Evolutionary conservation across 768 basidiomycete genomes (phyloP).

Genomic region (Trichaptum fuscoviolaceum): DNA sequence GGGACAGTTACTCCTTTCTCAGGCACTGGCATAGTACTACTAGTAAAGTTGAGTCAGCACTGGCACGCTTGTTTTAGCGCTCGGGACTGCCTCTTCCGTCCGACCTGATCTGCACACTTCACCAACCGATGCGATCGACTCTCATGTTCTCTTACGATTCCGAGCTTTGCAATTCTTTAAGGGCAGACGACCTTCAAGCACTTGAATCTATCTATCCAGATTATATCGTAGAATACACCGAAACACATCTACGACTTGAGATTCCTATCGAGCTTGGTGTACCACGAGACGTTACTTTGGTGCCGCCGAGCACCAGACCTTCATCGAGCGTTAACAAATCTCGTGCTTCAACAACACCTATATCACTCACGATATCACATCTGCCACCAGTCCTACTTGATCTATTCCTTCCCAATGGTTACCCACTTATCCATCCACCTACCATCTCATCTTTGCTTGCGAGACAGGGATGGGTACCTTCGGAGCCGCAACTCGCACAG

Average conservation of each 20-base stretch:
- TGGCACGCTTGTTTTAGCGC: background rate
- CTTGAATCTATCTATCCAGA: slow-evolving; percentile 75
- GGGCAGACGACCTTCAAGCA: background rate
- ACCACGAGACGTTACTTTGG: slow-evolving; percentile 35
- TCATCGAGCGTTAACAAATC: slow-evolving; percentile 7
- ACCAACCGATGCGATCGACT: background rate
- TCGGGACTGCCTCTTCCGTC: background rate
- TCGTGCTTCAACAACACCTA: slow-evolving; percentile 17
- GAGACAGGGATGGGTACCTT: slow-evolving; percentile 55
- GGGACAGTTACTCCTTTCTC: background rate
- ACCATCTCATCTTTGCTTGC: slow-evolving; percentile 48
- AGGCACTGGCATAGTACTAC: too few species aligned
- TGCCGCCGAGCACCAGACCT: slow-evolving; percentile 21
- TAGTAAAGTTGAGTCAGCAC: background rate
- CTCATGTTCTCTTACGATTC: background rate
- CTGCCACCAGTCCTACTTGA: slow-evolving; percentile 63
- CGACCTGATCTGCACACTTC: background rate
- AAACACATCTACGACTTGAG: slow-evolving; percentile 48
- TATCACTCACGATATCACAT: slow-evolving; percentile 32
- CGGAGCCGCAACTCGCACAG: slow-evolving; percentile 30
- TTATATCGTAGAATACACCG: slow-evolving; percentile 39
- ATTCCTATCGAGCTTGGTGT: slow-evolving; percentile 57
- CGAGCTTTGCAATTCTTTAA: background rate
- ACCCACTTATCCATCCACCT: slow-evolving; percentile 53
- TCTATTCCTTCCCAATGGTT: slow-evolving; percentile 45